phyloP scores from a whole-genome alignment of 345 rosid species.

The Citrus hindsii region DNA sequence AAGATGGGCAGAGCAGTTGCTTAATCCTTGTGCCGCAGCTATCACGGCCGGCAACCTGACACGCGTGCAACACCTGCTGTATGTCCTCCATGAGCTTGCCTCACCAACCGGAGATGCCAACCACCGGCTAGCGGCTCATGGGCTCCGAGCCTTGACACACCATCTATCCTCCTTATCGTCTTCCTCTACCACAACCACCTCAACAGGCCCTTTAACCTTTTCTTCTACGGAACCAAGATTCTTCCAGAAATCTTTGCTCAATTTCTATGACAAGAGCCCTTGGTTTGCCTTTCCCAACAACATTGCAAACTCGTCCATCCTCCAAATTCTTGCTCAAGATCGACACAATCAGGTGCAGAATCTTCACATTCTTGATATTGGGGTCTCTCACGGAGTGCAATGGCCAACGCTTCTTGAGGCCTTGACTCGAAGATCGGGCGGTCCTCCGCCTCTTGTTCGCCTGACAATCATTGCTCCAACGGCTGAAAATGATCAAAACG shows the following conservation, averaged over 20 bases:
- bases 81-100: slow-evolving; percentile 79
- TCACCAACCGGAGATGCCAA: slow-evolving; percentile 82
- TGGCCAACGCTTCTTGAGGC: slow-evolving; percentile 93
- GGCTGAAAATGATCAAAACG: slow-evolving; percentile 26
- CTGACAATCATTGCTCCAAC: slow-evolving; percentile 53
- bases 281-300: slow-evolving; percentile 88
- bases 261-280: slow-evolving; percentile 83
- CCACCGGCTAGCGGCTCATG: slow-evolving; percentile 69
- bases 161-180: slow-evolving; percentile 34
- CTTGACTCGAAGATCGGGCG: slow-evolving; percentile 56
- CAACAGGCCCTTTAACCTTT: slow-evolving; percentile 37
- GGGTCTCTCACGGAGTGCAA: slow-evolving; percentile 93
- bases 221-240: slow-evolving; percentile 68
- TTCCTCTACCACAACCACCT: slow-evolving; percentile 19
- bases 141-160: slow-evolving; percentile 60
- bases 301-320: slow-evolving; percentile 78
- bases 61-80: slow-evolving; percentile 71
- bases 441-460: slow-evolving; percentile 66
- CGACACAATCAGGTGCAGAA: slow-evolving; percentile 16
- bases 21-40: slow-evolving; percentile 80
- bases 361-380: slow-evolving; percentile 83
- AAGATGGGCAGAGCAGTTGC: slow-evolving; percentile 92
- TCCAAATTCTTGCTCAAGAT: slow-evolving; percentile 64
- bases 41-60: slow-evolving; percentile 52
- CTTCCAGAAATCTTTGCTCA: slow-evolving; percentile 67